Conservation (phyloP, 169 alveolate species). For the Eimeria sp. region DNA sequence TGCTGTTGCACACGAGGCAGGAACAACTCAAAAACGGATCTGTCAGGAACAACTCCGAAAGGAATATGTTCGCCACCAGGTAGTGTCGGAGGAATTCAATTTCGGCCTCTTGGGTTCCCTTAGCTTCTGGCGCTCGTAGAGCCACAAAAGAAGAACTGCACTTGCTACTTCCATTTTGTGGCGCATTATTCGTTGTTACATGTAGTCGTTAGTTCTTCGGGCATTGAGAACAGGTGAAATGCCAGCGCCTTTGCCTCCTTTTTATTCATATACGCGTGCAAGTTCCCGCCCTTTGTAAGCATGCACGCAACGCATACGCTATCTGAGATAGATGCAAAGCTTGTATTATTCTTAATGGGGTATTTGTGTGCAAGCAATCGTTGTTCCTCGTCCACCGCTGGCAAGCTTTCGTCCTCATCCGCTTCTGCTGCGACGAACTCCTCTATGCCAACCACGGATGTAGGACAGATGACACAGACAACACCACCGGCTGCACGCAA, state of each 20-base stretch:
- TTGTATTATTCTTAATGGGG: conserved; percentile 36
- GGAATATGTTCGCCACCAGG: background rate
- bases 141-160: background rate
- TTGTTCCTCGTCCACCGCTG: background rate
- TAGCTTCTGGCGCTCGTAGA: background rate
- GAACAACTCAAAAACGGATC: background rate
- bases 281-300: conserved; percentile 51
- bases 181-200: background rate
- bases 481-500: conserved; percentile 79
- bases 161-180: background rate
- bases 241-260: conserved; percentile 75
- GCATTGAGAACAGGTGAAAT: conserved; percentile 54
- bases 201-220: background rate
- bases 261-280: conserved; percentile 74
- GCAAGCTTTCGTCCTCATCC: background rate
- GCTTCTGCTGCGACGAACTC: background rate
- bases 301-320: conserved; percentile 72
- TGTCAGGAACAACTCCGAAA: too few relatives aligned
- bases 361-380: conserved; percentile 3
- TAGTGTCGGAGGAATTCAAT: background rate
- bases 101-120: background rate
- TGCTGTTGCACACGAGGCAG: background rate
- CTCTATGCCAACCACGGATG: conserved; percentile 33
- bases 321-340: conserved; percentile 31
- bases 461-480: conserved; percentile 74